Evolutionary conservation across 805 yeast genomes (phyloP), one percentile per base, ranked within the genome.

Genomic region (Starmerella vitae): DNA sequence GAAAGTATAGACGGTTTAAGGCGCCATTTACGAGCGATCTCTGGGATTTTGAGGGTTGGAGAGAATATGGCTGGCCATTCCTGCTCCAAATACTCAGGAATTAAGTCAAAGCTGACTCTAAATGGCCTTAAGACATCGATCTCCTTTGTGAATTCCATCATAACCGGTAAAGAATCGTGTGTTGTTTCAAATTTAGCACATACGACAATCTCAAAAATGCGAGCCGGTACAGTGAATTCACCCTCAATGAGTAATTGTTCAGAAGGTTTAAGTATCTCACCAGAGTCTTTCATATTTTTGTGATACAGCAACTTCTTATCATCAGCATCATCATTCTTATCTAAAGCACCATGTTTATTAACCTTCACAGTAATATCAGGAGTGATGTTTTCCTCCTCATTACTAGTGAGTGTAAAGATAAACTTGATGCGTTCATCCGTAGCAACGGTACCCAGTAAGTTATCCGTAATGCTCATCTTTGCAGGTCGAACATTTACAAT

Each of bases 21-120:
- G 24, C 51, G 47, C 67, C 67, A 62, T 10, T 56, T 45, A 31
- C 60, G 53, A 20, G 48, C 37, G 26, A 60, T 53, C 14, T 43
- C 48, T 2, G 63, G 64, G 19, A 53, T 38, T 33, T 29, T 45
- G 13, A 41, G 43, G 9, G 44, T 39, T 6, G 61, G 55, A 10
- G 58, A 51, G 43, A 63, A 64, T 30, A 57, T 41, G 29, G 51
- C 57, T n/a, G 62, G 59, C 68, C 68, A 63, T 4, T 41, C 40
- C 19, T 53, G 57, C 1, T 48, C 50, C 29, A 57, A 52, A 10
- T 47, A 42, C 20, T 55, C 48, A 1, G 68, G 64, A 5, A 54
- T 26, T 5, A 63, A 56, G 20, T 58, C 60, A 36, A 60, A 63
- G 13, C 54, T 52, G 10, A 53, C 57, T 3, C 63, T 50, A 41